Evolutionary conservation across 1,284 basidiomycete species (phyloP), one percentile per base, ranked within the genome.

Genomic region (Phenoliferia sp.): DNA sequence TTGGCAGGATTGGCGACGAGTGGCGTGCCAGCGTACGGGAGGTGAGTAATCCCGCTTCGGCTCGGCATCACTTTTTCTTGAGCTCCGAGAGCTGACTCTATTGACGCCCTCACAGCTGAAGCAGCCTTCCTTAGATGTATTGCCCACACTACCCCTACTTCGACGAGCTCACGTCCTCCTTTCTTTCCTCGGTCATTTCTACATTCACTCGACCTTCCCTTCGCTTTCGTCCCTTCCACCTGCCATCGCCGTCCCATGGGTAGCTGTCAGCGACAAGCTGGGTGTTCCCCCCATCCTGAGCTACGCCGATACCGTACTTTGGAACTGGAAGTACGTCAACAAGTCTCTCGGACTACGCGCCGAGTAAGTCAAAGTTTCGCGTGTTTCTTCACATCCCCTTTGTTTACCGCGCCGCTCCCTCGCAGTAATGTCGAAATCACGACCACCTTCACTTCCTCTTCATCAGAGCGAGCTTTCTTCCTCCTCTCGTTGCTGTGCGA

Each of bases 291-390:
- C 94, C 0, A 84, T 97, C 54, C 83, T 95, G 58, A 97, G 94
- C 2, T 98, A 96, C 76, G 90, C 94, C 16, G 94, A 95, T 77
- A 90, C 89, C 34, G 94, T 97, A 2, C 83, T 98, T 9, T 98
- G 94, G 82, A 96, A 97, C 77, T 96, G 92, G 91, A 78, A 63
- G 17, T 70, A 78, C 50, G 68, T 73, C 26, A 76, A 80, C 65
- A 70, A 75, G 10, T 34, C 73, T 0, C 69, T 62, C 9, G 78
- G 79, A 2, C 69, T 80, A 35, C 65, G 69, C 19, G 68, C 73
- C 16, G 73, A 74, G 69, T 72, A 35, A 36, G 69, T 70, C 16
- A 3, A 19, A 26, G 19, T 58, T 29, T 10, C 31, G 35, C 5
- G n/a, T n/a, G n/a, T n/a, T n/a, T n/a, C n/a, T n/a, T n/a, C n/a